Percentiles rank a stretch among this genome's conserved stretches.
Conservation (phyloP, 306 rosid genomes). For the Malus domestica region DNA sequence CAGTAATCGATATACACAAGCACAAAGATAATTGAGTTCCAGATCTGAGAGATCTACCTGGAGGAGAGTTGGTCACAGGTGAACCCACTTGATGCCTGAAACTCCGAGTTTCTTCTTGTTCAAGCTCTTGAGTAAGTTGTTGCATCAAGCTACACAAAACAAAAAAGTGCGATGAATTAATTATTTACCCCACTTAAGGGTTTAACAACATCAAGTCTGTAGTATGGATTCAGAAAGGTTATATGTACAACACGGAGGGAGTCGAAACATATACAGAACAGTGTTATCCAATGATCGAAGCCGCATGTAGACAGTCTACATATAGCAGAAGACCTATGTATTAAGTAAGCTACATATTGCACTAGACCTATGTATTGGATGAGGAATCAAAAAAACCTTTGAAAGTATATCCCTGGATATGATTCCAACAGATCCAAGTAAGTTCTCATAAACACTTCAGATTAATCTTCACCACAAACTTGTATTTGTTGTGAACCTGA, state of each 20-base stretch:
- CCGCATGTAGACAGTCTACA: background rate
- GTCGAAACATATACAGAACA: background rate
- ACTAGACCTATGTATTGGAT: background rate
- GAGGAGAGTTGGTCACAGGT: slow-evolving; percentile 79
- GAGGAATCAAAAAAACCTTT: background rate
- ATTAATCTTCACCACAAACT: background rate
- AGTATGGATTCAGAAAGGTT: background rate
- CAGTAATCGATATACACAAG: slow-evolving; percentile 1
- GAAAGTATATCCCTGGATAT: background rate
- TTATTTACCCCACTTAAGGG: slow-evolving; percentile 1
- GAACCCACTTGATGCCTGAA: slow-evolving; percentile 77
- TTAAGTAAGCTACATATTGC: background rate
- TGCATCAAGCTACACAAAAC: slow-evolving; percentile 62
- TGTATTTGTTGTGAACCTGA: background rate
- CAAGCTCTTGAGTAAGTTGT: slow-evolving; percentile 81
- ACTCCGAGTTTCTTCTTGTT: slow-evolving; percentile 64
- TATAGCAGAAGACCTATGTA: background rate
- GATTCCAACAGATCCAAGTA: background rate
- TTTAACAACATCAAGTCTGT: background rate
- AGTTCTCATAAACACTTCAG: background rate
- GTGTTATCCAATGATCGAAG: background rate
- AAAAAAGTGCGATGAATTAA: background rate
- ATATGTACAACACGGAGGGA: background rate
- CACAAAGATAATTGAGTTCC: background rate
- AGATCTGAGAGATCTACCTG: slow-evolving; percentile 45